Evolutionary conservation across 768 basidiomycete genomes (phyloP).

Genomic region (Kwoniella sp.): DNA sequence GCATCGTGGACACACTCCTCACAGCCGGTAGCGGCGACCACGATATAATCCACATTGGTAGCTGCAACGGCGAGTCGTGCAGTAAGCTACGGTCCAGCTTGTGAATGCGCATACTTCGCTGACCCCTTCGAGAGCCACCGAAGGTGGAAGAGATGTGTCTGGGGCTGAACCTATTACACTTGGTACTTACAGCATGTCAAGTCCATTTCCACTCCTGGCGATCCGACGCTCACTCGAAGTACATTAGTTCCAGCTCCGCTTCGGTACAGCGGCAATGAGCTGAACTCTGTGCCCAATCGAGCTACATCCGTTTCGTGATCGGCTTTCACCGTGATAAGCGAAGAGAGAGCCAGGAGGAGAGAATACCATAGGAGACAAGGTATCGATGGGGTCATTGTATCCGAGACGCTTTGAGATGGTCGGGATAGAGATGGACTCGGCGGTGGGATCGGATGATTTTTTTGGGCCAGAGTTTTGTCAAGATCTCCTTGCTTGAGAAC

Average conservation of each 20-base stretch:
- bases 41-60: conserved; percentile 48
- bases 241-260: conserved; percentile 47
- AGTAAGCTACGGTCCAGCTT: too few species aligned
- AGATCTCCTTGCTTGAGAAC: too few species aligned
- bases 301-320: conserved; percentile 22
- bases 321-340: neutral
- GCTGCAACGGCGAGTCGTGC: conserved; percentile 25
- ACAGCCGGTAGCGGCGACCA: conserved; percentile 40
- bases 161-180: too few species aligned
- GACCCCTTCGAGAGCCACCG: too few species aligned
- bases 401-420: too few species aligned
- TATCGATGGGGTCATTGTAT: neutral
- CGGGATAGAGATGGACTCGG: too few species aligned
- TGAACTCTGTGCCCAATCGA: conserved; percentile 40
- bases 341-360: neutral
- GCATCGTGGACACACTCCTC: conserved; percentile 27
- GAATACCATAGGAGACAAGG: neutral
- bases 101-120: too few species aligned
- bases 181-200: conserved; percentile 49
- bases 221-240: conserved; percentile 35
- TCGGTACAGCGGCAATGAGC: conserved; percentile 40
- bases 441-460: too few species aligned
- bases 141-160: too few species aligned
- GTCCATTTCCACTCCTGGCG: conserved; percentile 36
- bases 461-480: too few species aligned